These are phyloP conservation scores for Orbilia javanica DNA, from an alignment of 2,329 filamentous ascomycete genomes.

Conservation along the genomic window DNA sequence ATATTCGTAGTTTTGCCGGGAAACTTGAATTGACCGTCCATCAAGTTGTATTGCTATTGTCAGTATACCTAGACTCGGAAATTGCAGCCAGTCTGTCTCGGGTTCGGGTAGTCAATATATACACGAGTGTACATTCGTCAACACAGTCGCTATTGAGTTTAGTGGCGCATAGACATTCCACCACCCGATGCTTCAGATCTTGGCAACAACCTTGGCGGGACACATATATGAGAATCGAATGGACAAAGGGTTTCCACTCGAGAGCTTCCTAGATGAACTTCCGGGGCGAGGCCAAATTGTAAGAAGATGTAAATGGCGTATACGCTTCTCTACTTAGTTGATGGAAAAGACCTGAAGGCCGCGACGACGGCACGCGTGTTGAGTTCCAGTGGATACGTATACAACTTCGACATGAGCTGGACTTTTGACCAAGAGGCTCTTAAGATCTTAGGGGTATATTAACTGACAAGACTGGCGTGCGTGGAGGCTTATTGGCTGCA, in stretches of 20 bases:
- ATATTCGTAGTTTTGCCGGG: too few relatives aligned
- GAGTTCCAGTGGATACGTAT: too few relatives aligned
- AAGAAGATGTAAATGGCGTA: too few relatives aligned
- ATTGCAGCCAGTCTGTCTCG: neutral
- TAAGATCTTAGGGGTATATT: neutral
- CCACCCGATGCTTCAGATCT: neutral
- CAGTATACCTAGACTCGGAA: neutral
- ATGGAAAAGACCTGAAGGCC: too few relatives aligned
- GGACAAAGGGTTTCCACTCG: too few relatives aligned
- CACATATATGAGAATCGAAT: neutral
- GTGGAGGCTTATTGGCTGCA: neutral
- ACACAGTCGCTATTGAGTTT: constrained; percentile 17
- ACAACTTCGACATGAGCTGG: too few relatives aligned
- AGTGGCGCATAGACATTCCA: constrained; percentile 15
- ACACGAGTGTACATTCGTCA: neutral
- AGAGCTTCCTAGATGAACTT: too few relatives aligned
- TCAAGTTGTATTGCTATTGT: neutral
- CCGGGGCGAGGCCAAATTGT: too few relatives aligned
- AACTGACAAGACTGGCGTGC: neutral
- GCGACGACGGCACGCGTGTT: too few relatives aligned
- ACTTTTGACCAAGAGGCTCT: too few relatives aligned
- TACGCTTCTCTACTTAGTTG: too few relatives aligned
- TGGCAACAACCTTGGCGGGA: constrained; percentile 6
- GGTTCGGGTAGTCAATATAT: neutral
- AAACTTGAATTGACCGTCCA: too few relatives aligned